Evolutionary conservation across 2,329 filamentous ascomycete genomes (phyloP).

Genomic region (Aspergillus brasiliensis): DNA sequence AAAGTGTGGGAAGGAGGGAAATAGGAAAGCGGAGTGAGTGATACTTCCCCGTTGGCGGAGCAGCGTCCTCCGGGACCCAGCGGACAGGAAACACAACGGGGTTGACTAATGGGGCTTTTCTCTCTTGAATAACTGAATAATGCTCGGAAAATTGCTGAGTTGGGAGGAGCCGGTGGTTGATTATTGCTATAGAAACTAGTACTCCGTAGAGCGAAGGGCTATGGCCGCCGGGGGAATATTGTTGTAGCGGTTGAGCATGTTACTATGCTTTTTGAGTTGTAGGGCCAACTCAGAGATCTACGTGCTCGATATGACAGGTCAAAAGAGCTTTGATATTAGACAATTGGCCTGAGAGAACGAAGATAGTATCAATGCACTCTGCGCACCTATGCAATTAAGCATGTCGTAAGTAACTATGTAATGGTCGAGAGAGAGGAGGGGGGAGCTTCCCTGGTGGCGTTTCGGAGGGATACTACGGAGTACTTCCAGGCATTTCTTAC

Average conservation of each 20-base stretch:
- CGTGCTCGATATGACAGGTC: too few species aligned
- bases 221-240: too few species aligned
- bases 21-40: neutral
- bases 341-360: too few species aligned
- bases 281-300: too few species aligned
- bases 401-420: neutral
- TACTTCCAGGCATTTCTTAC: neutral
- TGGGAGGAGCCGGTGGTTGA: neutral
- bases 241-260: too few species aligned
- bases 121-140: neutral
- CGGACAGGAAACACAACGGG: neutral
- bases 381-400: too few species aligned
- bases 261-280: too few species aligned
- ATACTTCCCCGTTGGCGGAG: neutral
- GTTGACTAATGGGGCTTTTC: neutral
- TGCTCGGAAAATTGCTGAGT: constrained; percentile 3
- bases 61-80: constrained; percentile 14
- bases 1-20: neutral
- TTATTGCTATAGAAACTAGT: too few species aligned
- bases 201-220: too few species aligned
- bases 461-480: neutral
- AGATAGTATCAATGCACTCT: too few species aligned
- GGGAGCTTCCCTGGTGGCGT: neutral
- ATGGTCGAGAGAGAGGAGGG: neutral
- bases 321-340: too few species aligned